These are phyloP conservation scores for Talaromyces nanjingensis DNA, from an alignment of 495 filamentous ascomycete species.

Conservation along the genomic window DNA sequence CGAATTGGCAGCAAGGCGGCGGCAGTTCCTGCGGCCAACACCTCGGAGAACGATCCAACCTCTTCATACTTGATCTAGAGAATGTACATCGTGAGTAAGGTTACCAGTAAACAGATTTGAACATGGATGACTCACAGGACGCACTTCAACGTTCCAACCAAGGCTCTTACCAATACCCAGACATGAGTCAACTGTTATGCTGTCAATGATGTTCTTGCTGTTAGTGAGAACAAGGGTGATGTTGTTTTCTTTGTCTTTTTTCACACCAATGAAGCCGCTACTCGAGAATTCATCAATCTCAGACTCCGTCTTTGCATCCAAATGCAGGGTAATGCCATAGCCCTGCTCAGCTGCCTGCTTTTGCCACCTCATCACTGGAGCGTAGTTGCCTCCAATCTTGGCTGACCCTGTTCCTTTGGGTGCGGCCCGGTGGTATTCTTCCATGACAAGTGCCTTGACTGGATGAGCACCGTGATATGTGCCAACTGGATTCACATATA, in stretches of 20 bases:
- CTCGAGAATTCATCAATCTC: conserved; percentile 89
- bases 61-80: conserved; percentile 10
- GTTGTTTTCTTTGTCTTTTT: conserved; percentile 22
- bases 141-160: conserved; percentile 7
- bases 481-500: conserved; percentile 76
- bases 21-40: conserved; percentile 12
- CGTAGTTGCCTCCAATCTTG: conserved; percentile 75
- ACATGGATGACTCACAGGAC: neutral
- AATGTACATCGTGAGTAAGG: neutral
- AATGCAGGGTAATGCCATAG: conserved; percentile 78
- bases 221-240: conserved; percentile 8
- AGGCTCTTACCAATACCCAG: conserved; percentile 3
- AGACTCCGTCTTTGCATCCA: conserved; percentile 69
- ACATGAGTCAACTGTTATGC: conserved; percentile 4
- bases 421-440: conserved; percentile 68
- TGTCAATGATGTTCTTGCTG: conserved; percentile 9
- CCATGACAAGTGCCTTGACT: conserved; percentile 69
- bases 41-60: conserved; percentile 8
- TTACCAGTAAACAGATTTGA: neutral
- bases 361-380: conserved; percentile 70
- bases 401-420: conserved; percentile 66
- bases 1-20: conserved; percentile 9
- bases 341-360: conserved; percentile 65
- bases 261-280: conserved; percentile 72
- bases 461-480: conserved; percentile 84